These are phyloP conservation scores for Cenchrus americanus DNA, from an alignment of 176 grass and related monocot genomes.

Conservation along the genomic window DNA sequence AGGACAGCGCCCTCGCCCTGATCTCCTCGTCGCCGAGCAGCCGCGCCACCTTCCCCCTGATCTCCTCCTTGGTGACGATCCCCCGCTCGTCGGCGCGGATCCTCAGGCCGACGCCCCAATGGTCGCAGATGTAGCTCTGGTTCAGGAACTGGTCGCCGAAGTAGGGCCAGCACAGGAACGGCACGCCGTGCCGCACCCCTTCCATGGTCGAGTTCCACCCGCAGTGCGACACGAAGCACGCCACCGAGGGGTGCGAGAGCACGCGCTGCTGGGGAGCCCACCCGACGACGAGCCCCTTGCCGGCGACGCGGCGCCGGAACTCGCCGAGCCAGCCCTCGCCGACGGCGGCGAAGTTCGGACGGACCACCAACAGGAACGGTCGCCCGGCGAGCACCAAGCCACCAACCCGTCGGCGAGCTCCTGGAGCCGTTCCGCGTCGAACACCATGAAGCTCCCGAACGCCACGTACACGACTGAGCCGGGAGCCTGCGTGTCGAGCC, in stretches of 20 bases:
- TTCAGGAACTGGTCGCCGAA: conserved; percentile 60
- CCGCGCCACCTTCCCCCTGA: conserved; percentile 40
- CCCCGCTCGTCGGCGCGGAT: conserved; percentile 22
- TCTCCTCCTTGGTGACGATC: conserved; percentile 50
- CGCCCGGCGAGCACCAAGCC: conserved; percentile 38
- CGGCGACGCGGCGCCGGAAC: conserved; percentile 18
- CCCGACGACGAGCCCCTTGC: conserved; percentile 37
- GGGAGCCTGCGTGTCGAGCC: conserved; percentile 55
- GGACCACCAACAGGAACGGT: conserved; percentile 69
- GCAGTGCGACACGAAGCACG: conserved; percentile 59
- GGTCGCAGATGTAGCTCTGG: conserved; percentile 63
- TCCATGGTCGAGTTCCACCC: conserved; percentile 70
- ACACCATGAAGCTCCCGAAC: conserved; percentile 62
- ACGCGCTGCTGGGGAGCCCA: conserved; percentile 65
- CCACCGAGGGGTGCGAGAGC: conserved; percentile 50
- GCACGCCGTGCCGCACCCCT: conserved; percentile 49
- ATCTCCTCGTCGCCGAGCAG: conserved; percentile 35
- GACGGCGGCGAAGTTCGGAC: conserved; percentile 38
- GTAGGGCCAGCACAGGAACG: conserved; percentile 71
- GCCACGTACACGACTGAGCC: conserved; percentile 65
- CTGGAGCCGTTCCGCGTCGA: conserved; percentile 44
- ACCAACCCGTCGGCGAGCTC: conserved; percentile 64
- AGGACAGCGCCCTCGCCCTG: conserved; percentile 22
- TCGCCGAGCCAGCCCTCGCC: conserved; percentile 34
- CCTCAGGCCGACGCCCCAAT: conserved; percentile 54